Base-by-base conservation (phyloP, 2,329 filamentous ascomycete species). In the Xylaria sp. region DNA sequence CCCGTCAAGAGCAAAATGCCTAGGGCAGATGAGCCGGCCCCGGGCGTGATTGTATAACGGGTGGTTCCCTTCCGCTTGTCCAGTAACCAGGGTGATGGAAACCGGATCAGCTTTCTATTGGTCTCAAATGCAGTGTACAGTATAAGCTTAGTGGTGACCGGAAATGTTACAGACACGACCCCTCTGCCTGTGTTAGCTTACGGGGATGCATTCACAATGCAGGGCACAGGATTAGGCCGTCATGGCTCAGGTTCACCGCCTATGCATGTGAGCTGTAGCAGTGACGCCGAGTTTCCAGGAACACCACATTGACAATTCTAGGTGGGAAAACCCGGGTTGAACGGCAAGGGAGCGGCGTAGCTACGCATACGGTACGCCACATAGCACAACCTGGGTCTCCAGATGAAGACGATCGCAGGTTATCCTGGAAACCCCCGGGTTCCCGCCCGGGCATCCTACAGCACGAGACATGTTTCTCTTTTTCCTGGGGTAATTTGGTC, bases 71-170 rank as follows among this genome's bases (percentile, higher is more conserved):
- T 58, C 57, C 51, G 63, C n/a, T 56, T 25, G 28, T 25, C 67
- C 50, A 31, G 50, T 28, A 41, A 54, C 51, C 52, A 15, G 52
- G 63, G 10, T n/a, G n/a, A n/a, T 66, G 54, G 52, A 31, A 58
- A 58, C 10, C 34, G 52, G 54, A 62, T 55, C 48, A 37, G 67
- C 57, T 48, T 67, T 58, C 31, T 54, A 69, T 66, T 69, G 63
- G 63, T 60, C 39, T 65, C 13, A 56, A 23, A 63, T 56, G 54
- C 55, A 63, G 46, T 25, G 59, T 62, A 41, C 55, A 63, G 31
- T n/a, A 28, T 62, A 41, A 44, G 44, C 23, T 48, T 20, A 34
- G 60, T 44, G 50, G 55, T 58, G 50, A 23, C 50, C 44, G 54
- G 34, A 15, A n/a, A 66, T 65, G 25, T 25, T 59, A 59, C 54